Conservation (phyloP, 2,329 filamentous ascomycete species). For the Orbilia javanica region DNA sequence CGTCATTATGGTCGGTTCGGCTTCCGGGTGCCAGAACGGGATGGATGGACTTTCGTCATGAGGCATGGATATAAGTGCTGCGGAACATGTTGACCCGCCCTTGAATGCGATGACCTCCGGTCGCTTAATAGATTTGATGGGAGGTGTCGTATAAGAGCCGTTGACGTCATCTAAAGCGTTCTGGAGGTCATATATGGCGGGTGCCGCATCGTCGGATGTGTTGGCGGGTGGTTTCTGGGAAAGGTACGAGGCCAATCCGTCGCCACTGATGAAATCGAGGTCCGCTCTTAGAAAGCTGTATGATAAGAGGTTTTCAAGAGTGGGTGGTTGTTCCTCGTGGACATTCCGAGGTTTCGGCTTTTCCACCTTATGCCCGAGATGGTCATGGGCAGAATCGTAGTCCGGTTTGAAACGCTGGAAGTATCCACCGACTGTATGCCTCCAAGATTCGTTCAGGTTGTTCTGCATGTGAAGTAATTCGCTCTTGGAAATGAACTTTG, state of each 20-base stretch:
- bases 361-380: conserved; percentile 53
- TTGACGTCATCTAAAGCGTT: conserved; percentile 55
- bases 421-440: conserved; percentile 88
- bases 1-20: conserved; percentile 83
- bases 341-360: conserved; percentile 52
- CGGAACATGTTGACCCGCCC: conserved; percentile 90
- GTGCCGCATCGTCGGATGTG: conserved; percentile 72
- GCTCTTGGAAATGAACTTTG: conserved; percentile 64
- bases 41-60: conserved; percentile 72
- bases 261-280: conserved; percentile 90
- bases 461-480: conserved; percentile 78
- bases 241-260: conserved; percentile 70
- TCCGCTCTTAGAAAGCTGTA: conserved; percentile 96
- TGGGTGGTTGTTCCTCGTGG: conserved; percentile 66
- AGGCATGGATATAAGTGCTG: conserved; percentile 91
- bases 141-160: conserved; percentile 53
- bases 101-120: conserved; percentile 72
- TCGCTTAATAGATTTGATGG: conserved; percentile 47
- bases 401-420: conserved; percentile 89
- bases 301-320: conserved; percentile 81
- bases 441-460: conserved; percentile 81
- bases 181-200: conserved; percentile 76
- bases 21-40: conserved; percentile 94
- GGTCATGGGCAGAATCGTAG: conserved; percentile 69
- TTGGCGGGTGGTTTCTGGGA: conserved; percentile 73